phyloP scores from a whole-genome alignment of 345 rosid species.

The Sisymbrium irio region DNA sequence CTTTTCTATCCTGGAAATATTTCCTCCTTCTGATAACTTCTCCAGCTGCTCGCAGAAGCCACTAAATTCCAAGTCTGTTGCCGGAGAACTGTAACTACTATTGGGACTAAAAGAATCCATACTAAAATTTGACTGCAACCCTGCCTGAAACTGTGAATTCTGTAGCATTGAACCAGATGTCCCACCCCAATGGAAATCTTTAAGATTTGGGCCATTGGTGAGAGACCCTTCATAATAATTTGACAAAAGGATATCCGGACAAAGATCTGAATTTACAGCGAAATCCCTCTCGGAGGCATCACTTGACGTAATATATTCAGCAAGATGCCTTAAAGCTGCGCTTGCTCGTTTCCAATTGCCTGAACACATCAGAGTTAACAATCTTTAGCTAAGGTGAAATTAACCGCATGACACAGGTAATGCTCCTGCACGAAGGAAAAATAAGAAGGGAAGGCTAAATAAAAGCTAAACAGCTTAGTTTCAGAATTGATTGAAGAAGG shows the following conservation, averaged over 20 bases:
- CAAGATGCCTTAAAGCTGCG: conserved; percentile 71
- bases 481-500: conserved; percentile 13
- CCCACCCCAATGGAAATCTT: conserved; percentile 64
- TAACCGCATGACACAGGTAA: conserved; percentile 27
- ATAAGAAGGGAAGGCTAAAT: conserved; percentile 39
- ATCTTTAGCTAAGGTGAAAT: conserved; percentile 36
- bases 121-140: conserved; percentile 38
- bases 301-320: conserved; percentile 47
- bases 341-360: conserved; percentile 91
- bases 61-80: conserved; percentile 48
- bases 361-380: conserved; percentile 50
- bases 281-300: conserved; percentile 37
- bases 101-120: conserved; percentile 37
- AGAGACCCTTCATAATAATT: conserved; percentile 66
- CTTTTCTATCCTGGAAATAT: conserved; percentile 48
- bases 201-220: conserved; percentile 43
- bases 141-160: conserved; percentile 47
- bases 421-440: conserved; percentile 35
- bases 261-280: conserved; percentile 34
- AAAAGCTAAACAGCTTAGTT: conserved; percentile 30
- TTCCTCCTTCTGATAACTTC: conserved; percentile 46
- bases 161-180: conserved; percentile 42
- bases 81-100: conserved; percentile 40
- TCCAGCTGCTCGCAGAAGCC: conserved; percentile 55
- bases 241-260: conserved; percentile 65